phyloP scores from a whole-genome alignment of 345 rosid species.

The Nephelium lappaceum region DNA sequence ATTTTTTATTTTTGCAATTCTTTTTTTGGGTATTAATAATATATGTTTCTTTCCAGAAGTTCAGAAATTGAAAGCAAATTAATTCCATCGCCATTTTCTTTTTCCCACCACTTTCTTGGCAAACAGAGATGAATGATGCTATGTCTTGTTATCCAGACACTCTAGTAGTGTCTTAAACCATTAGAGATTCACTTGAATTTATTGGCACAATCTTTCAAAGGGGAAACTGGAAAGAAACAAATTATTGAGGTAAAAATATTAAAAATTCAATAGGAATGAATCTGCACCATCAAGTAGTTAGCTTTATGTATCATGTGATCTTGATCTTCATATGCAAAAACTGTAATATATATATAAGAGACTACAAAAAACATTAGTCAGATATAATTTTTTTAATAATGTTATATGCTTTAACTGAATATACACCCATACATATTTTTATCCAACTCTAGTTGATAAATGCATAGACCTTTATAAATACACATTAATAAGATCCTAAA shows the following conservation, averaged over 20 bases:
- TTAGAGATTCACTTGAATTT: background rate
- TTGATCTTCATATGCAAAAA: background rate
- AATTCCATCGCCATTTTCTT: background rate
- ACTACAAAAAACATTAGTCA: too few species aligned
- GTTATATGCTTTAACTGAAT: too few species aligned
- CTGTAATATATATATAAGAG: too few species aligned
- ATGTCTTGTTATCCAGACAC: too few species aligned
- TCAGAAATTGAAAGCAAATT: background rate
- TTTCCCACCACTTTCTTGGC: conserved; percentile 4
- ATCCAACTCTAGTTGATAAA: too few species aligned
- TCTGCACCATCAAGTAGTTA: background rate
- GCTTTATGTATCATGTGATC: background rate
- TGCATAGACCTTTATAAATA: too few species aligned
- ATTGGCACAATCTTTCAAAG: too few species aligned
- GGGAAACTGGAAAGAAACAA: background rate
- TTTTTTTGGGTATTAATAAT: background rate
- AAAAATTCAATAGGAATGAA: too few species aligned
- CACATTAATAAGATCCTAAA: too few species aligned
- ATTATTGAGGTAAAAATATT: background rate
- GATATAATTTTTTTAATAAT: too few species aligned
- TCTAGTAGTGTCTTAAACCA: background rate
- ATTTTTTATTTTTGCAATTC: background rate
- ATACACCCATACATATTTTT: too few species aligned
- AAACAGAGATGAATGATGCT: background rate
- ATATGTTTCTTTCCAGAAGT: background rate